phyloP scores from a whole-genome alignment of 306 rosid species.

The Inga oerstediana region DNA sequence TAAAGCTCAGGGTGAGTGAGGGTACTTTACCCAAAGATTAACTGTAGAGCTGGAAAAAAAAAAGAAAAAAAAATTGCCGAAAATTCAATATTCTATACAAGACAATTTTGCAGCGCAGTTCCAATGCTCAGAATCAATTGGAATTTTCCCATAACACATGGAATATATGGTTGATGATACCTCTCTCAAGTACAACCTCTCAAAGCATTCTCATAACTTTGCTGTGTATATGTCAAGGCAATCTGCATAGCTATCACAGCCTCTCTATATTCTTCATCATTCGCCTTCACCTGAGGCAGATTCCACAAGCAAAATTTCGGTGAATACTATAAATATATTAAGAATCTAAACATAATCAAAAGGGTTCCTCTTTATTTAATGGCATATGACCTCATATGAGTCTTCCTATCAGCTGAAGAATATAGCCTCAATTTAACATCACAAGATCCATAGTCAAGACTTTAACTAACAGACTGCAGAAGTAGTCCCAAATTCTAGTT shows the following conservation, averaged over 20 bases:
- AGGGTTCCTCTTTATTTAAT: constrained; percentile 1
- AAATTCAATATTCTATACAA: constrained; percentile 50
- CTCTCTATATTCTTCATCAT: constrained; percentile 29
- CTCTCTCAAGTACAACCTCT: constrained; percentile 13
- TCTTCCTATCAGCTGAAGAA: background rate
- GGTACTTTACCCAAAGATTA: constrained; percentile 17
- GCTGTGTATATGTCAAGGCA: constrained; percentile 9
- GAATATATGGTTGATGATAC: constrained; percentile 26
- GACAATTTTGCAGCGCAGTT: constrained; percentile 26
- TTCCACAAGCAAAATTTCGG: constrained; percentile 31
- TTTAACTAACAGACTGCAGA: background rate
- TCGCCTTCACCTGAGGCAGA: constrained; percentile 44
- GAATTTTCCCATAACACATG: constrained; percentile 29
- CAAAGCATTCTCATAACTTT: constrained; percentile 29
- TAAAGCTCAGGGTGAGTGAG: background rate
- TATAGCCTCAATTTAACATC: constrained; percentile 13
- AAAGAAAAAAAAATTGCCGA: background rate
- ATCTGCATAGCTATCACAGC: constrained; percentile 11
- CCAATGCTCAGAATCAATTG: constrained; percentile 24
- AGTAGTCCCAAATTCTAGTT: background rate
- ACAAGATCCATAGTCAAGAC: constrained; percentile 4
- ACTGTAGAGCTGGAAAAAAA: background rate
- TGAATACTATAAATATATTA: background rate
- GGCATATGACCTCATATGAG: constrained; percentile 2
- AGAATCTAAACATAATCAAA: constrained; percentile 25